Base-by-base conservation (phyloP, 108 stramenopile species). In the Fragilaria radians region DNA sequence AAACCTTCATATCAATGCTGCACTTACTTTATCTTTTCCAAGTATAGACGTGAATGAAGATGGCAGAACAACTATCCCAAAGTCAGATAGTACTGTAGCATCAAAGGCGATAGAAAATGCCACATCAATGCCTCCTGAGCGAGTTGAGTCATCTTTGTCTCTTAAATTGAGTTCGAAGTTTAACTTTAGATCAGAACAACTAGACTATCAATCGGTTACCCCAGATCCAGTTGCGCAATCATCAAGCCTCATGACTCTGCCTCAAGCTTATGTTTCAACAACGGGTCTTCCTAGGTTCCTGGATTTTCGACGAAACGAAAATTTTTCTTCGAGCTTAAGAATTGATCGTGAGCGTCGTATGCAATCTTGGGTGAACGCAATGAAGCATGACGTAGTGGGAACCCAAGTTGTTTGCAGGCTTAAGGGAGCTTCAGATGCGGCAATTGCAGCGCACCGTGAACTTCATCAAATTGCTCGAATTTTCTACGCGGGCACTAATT, bases 1-100 rank as follows among this genome's bases (percentile, higher is more conserved):
- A 18, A 83, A 92, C 45, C 79, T 92, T 32, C 63, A 89, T 54
- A 87, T 89, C 7, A 87, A 92, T 48, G 87, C 87, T 22, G 78
- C 74, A 65, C 64, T 77, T 4, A 73, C 89, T 9, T 71, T 86
- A 17, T 53, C 79, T 7, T 74, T 73, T 59, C 71, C 65, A 18
- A 65, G 78, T 19, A 46, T 85, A 23, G 81, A 78, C 28, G 26
- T 78, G 21, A 28, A 52, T n/a, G n/a, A n/a, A n/a, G n/a, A n/a
- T n/a, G n/a, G n/a, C n/a, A n/a, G n/a, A n/a, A n/a, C n/a, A n/a
- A n/a, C n/a, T n/a, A n/a, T n/a, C n/a, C n/a, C n/a, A n/a, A n/a
- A n/a, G n/a, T n/a, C n/a, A n/a, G n/a, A n/a, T n/a, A n/a, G n/a
- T n/a, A n/a, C n/a, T n/a, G n/a, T n/a, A n/a, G n/a, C n/a, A n/a